Conservation (phyloP, 352 stramenopile species). For the Thraustochytrium striatum region DNA sequence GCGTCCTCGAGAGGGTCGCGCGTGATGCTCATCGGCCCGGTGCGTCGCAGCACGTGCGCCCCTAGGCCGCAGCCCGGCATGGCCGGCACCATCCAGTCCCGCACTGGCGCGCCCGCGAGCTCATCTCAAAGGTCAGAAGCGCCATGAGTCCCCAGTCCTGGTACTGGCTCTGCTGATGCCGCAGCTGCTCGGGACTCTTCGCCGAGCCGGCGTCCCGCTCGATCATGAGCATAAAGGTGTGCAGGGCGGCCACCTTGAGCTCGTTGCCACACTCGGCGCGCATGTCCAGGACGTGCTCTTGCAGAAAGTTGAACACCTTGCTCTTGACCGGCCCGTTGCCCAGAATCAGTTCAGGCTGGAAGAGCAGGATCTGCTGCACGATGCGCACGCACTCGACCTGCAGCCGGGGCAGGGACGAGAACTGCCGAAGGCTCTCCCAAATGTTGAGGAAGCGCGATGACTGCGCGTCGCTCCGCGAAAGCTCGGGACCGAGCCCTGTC, state of each 20-base stretch:
- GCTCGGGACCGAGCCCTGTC: conserved; percentile 16
- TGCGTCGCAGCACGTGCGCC: too few species aligned
- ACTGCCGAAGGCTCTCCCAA: neutral
- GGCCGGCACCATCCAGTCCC: conserved; percentile 36
- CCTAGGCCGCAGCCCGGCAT: neutral
- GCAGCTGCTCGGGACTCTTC: neutral
- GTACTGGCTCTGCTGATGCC: too few species aligned
- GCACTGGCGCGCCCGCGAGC: neutral
- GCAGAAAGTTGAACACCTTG: neutral
- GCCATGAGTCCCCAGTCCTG: neutral
- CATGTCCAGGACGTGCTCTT: neutral
- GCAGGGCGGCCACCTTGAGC: neutral
- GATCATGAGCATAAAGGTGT: conserved; percentile 2
- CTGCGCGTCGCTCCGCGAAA: neutral
- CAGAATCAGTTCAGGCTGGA: conserved; percentile 2
- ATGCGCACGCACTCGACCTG: conserved; percentile 31
- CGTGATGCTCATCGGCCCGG: too few species aligned
- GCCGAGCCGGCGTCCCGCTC: neutral
- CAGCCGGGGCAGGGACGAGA: neutral
- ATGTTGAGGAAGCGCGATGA: conserved; percentile 19
- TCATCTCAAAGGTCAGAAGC: conserved; percentile 14
- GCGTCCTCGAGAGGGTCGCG: too few species aligned
- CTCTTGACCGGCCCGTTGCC: neutral
- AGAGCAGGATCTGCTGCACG: conserved; percentile 35
- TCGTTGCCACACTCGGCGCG: neutral